Conservation (phyloP, 352 stramenopile genomes). For the Phytophthora tubulina region DNA sequence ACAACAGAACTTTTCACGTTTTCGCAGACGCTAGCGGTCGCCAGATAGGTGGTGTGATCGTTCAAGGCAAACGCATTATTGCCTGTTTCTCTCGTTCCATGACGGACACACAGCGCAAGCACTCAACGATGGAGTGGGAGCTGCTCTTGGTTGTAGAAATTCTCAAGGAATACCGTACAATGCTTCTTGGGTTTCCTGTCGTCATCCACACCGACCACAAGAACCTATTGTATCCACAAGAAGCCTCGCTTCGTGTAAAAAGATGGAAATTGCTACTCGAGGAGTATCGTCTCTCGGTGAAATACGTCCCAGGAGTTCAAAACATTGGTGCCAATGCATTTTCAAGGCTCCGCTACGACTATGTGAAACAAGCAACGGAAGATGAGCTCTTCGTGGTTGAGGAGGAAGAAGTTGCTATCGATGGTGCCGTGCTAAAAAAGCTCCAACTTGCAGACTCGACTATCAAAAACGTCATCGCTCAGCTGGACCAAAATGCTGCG, state of each 20-base stretch:
- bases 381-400: background rate
- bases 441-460: background rate
- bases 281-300: background rate
- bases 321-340: background rate
- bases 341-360: background rate
- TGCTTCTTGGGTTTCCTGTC: background rate
- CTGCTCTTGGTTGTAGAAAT: background rate
- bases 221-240: background rate
- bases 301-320: background rate
- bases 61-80: background rate
- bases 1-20: background rate
- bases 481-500: too few species aligned
- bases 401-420: background rate
- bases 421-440: background rate
- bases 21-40: background rate
- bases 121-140: background rate
- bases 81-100: background rate
- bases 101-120: background rate
- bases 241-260: background rate
- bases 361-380: background rate
- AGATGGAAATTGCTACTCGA: background rate
- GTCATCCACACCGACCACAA: background rate
- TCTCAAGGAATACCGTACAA: background rate
- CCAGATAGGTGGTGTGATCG: too few species aligned
- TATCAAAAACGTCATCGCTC: too few species aligned